Evolutionary conservation across 2,329 filamentous ascomycete genomes (phyloP).

Genomic region (Colletotrichum chrysophilum): DNA sequence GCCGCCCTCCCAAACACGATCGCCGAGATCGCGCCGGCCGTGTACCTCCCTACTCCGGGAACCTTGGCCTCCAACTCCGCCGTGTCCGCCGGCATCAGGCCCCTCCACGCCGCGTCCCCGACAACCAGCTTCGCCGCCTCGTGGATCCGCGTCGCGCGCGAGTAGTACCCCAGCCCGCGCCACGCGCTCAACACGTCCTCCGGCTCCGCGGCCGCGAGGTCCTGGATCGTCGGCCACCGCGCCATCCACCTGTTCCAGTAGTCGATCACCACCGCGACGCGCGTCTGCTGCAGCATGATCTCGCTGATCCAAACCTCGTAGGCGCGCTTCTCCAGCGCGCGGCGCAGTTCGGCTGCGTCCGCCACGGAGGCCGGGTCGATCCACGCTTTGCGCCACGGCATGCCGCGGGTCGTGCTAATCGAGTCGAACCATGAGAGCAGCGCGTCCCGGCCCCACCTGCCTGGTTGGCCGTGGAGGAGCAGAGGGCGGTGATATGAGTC

Average conservation of each 20-base stretch:
- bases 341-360: constrained; percentile 37
- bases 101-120: constrained; percentile 41
- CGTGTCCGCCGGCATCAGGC: constrained; percentile 54
- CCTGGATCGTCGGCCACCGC: constrained; percentile 63
- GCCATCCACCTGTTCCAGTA: constrained; percentile 69
- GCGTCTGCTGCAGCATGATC: constrained; percentile 72
- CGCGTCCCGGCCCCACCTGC: constrained; percentile 33
- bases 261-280: constrained; percentile 64
- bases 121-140: constrained; percentile 59
- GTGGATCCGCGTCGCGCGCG: constrained; percentile 65
- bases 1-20: constrained; percentile 66
- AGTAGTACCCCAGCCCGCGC: constrained; percentile 69
- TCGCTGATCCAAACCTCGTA: constrained; percentile 73
- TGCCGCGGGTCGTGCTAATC: constrained; percentile 50
- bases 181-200: constrained; percentile 65
- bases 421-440: constrained; percentile 59
- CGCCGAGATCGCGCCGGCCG: constrained; percentile 65
- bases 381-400: constrained; percentile 67
- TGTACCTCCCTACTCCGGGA: constrained; percentile 67
- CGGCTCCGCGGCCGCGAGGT: constrained; percentile 55
- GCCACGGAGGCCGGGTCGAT: constrained; percentile 44
- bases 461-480: constrained; percentile 43
- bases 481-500: constrained; percentile 53
- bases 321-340: constrained; percentile 56
- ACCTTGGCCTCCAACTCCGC: constrained; percentile 54